Evolutionary conservation across 169 alveolate species (phyloP), one percentile per base, ranked within the genome.

Genomic region (Ichthyophthirius multifiliis): DNA sequence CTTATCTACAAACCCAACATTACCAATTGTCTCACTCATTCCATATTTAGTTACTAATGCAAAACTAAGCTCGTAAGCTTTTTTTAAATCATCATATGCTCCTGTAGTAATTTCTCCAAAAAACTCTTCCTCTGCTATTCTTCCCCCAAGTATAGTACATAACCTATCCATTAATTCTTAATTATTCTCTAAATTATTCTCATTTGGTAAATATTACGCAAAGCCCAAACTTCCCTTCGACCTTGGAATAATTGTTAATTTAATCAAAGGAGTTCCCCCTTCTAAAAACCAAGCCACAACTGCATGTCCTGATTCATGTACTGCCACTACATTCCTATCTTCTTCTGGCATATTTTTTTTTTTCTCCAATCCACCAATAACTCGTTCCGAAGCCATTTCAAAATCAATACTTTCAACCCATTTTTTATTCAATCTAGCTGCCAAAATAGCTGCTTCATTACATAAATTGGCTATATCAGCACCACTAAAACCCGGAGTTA

Each of bases 241-340:
- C 30, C 99, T 94, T 10, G 99, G 99, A 1, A 98, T 91, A 47
- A 98, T 95, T n/a, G 99, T 95, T 32, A 98, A 97, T 87, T 98
- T 97, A 64, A 97, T 87, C 55, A 97, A 96, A 16, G 99, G 99
- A 64, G 95, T 98, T 12, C 98, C 97, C 64, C 96, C 95, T 78
- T 97, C 98, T 76, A 98, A 83, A 90, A 97, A 97, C 99, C 99
- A 98, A 9, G 99, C 99, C 15, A 97, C 98, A 32, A 98, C 97
- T 13, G 99, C 99, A 84, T 98, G 99, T 0, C 99, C 99, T 15
- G 99, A 92, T 85, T 98, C 99, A 85, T 98, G 99, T 63, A 93
- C 94, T 1, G 99, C 98, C 34, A 98, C 98, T 1, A 97, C 93
- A 74, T 89, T 88, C 83, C 97, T 96, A 85, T 98, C 99, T 16